Conservation (phyloP, 2,329 filamentous ascomycete species). For the Exophiala viscosa region DNA sequence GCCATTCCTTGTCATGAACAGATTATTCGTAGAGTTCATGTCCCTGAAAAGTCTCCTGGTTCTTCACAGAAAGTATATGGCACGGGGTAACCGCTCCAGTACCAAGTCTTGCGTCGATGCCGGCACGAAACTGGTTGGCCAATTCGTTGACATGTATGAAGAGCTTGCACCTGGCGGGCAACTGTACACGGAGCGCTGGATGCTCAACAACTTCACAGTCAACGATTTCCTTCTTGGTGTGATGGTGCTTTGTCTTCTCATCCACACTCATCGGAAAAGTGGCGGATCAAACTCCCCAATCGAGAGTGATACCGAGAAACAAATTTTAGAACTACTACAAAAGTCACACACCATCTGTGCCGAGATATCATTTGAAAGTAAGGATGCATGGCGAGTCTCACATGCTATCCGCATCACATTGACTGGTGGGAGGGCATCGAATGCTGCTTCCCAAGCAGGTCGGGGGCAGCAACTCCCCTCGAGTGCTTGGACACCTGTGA, state of each 20-base stretch:
- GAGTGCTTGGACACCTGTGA: background rate
- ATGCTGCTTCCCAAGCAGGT: background rate
- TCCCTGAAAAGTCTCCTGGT: slow-evolving; percentile 51
- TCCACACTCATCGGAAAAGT: slow-evolving; percentile 16
- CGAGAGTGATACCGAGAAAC: slow-evolving; percentile 12
- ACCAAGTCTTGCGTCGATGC: slow-evolving; percentile 46
- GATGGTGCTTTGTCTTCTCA: slow-evolving; percentile 55
- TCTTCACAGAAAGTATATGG: slow-evolving; percentile 51
- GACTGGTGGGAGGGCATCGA: slow-evolving; percentile 4
- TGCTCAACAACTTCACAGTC: slow-evolving; percentile 54
- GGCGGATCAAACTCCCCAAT: slow-evolving; percentile 9
- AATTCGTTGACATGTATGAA: slow-evolving; percentile 49
- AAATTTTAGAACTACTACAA: slow-evolving; percentile 15
- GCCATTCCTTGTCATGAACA: slow-evolving; percentile 50
- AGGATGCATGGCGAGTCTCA: slow-evolving; percentile 23
- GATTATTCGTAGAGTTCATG: slow-evolving; percentile 52
- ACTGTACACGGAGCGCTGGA: slow-evolving; percentile 53
- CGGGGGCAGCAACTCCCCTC: background rate
- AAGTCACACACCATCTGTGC: slow-evolving; percentile 22
- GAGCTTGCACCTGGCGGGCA: slow-evolving; percentile 54
- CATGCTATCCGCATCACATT: slow-evolving; percentile 23
- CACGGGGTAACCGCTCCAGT: slow-evolving; percentile 41
- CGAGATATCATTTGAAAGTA: slow-evolving; percentile 20
- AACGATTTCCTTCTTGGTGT: slow-evolving; percentile 61
- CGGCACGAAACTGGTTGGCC: slow-evolving; percentile 46